These are phyloP conservation scores for Calonectria fujianensis DNA, from an alignment of 2,329 filamentous ascomycete species.

Conservation along the genomic window DNA sequence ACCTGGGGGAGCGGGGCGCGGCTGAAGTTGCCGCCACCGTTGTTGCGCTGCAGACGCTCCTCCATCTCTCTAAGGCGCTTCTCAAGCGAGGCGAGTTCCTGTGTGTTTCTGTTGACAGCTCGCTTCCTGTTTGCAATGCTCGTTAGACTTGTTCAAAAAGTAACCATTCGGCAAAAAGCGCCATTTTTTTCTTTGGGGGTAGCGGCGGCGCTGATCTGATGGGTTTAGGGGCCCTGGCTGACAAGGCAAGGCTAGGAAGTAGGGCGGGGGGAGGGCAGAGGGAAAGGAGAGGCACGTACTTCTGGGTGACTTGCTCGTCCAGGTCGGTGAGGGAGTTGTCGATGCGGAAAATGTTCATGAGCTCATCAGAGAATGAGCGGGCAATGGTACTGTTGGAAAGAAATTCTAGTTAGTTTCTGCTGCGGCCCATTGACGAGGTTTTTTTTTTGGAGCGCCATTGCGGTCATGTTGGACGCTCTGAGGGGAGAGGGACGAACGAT, in stretches of 20 bases:
- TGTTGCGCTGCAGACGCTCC: slow-evolving; percentile 76
- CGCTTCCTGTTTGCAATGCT: slow-evolving; percentile 79
- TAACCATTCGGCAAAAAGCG: neutral
- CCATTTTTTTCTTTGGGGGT: neutral
- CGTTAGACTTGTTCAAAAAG: slow-evolving; percentile 8
- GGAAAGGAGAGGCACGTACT: slow-evolving; percentile 73
- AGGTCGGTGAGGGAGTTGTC: slow-evolving; percentile 85
- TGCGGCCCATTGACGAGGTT: neutral
- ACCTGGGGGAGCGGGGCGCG: slow-evolving; percentile 47
- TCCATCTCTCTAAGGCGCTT: slow-evolving; percentile 90
- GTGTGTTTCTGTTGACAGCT: slow-evolving; percentile 81
- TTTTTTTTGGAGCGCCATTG: slow-evolving; percentile 14
- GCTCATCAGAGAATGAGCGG: slow-evolving; percentile 87
- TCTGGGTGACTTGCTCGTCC: slow-evolving; percentile 84
- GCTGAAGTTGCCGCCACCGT: slow-evolving; percentile 42
- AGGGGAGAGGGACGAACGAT: slow-evolving; percentile 80
- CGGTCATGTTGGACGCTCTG: slow-evolving; percentile 54
- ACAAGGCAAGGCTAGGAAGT: slow-evolving; percentile 15
- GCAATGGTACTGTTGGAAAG: slow-evolving; percentile 82
- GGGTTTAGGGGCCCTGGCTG: slow-evolving; percentile 18
- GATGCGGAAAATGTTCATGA: slow-evolving; percentile 93
- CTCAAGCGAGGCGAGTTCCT: slow-evolving; percentile 91
- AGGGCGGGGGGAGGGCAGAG: slow-evolving; percentile 18
- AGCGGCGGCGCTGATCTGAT: slow-evolving; percentile 19
- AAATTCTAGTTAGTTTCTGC: slow-evolving; percentile 41